Conservation (phyloP, 129 eudicot genomes). For the Logfia minima region DNA sequence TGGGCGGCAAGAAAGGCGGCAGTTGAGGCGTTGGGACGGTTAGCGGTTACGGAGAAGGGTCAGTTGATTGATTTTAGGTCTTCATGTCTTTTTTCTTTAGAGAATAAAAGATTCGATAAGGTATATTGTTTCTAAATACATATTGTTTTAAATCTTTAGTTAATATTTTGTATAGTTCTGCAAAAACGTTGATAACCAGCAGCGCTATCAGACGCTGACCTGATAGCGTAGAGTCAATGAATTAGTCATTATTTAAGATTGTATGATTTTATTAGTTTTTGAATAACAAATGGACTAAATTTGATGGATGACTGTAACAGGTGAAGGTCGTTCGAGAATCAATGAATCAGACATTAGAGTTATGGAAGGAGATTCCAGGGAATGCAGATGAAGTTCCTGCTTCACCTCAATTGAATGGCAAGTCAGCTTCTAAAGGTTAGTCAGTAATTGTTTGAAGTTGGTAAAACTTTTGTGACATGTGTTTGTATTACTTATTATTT, state of each 20-base stretch:
- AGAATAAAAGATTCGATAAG: constrained; percentile 78
- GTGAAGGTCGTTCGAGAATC: constrained; percentile 84
- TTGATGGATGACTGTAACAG: constrained; percentile 39
- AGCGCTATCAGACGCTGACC: too few relatives aligned
- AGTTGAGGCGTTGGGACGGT: constrained; percentile 62
- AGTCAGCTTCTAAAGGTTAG: constrained; percentile 58
- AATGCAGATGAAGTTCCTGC: constrained; percentile 38
- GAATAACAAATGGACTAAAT: constrained; percentile 8
- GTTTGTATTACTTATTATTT: not conserved
- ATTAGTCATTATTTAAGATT: not conserved
- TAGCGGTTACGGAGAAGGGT: constrained; percentile 47
- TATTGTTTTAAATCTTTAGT: not conserved
- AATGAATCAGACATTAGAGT: constrained; percentile 69
- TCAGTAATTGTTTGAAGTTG: not conserved
- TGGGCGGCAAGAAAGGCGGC: constrained; percentile 90
- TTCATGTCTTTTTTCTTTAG: constrained; percentile 55
- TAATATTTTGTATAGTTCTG: too few relatives aligned
- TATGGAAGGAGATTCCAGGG: constrained; percentile 70
- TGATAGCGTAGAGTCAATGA: not conserved
- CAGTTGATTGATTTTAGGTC: constrained; percentile 46
- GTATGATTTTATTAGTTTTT: not conserved
- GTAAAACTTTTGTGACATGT: constrained; percentile 2
- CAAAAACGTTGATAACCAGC: too few relatives aligned
- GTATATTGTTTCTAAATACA: constrained; percentile 30
- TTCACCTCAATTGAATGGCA: constrained; percentile 36